Conservation (phyloP, 805 yeast species). For the Candida succiphila region DNA sequence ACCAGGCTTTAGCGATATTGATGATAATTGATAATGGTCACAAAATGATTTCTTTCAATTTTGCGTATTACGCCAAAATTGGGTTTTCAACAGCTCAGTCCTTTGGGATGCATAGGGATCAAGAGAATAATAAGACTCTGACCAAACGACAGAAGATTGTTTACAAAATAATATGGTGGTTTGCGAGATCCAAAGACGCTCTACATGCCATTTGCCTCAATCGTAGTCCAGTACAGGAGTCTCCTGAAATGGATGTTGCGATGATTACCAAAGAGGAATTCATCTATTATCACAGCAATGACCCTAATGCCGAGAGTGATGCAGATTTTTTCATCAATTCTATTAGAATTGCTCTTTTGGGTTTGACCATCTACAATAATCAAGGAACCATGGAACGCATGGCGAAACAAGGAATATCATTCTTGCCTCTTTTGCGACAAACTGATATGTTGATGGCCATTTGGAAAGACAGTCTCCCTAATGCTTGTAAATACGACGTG, state of each 20-base stretch:
- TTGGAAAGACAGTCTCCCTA: slow-evolving; percentile 63
- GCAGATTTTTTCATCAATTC: not conserved
- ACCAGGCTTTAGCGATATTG: slow-evolving; percentile 51
- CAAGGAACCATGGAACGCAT: slow-evolving; percentile 39
- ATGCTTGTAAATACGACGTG: slow-evolving; percentile 48
- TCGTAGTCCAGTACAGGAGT: slow-evolving; percentile 57
- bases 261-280: slow-evolving; percentile 44
- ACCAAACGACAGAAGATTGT: slow-evolving; percentile 23
- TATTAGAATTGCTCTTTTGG: slow-evolving; percentile 28
- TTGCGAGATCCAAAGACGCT: slow-evolving; percentile 45
- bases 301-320: slow-evolving; percentile 4
- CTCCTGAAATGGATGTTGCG: slow-evolving; percentile 70
- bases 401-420: slow-evolving; percentile 15
- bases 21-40: slow-evolving; percentile 18
- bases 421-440: slow-evolving; percentile 38
- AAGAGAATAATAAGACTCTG: slow-evolving; percentile 5
- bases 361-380: slow-evolving; percentile 57
- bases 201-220: slow-evolving; percentile 60
- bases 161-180: slow-evolving; percentile 76
- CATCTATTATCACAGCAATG: slow-evolving; percentile 22
- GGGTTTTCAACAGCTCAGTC: slow-evolving; percentile 68
- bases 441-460: slow-evolving; percentile 66
- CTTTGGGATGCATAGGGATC: slow-evolving; percentile 59
- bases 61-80: slow-evolving; percentile 66
- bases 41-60: slow-evolving; percentile 31